Conservation (phyloP, 2,329 filamentous ascomycete species). For the Arthrobotrys iridis region DNA sequence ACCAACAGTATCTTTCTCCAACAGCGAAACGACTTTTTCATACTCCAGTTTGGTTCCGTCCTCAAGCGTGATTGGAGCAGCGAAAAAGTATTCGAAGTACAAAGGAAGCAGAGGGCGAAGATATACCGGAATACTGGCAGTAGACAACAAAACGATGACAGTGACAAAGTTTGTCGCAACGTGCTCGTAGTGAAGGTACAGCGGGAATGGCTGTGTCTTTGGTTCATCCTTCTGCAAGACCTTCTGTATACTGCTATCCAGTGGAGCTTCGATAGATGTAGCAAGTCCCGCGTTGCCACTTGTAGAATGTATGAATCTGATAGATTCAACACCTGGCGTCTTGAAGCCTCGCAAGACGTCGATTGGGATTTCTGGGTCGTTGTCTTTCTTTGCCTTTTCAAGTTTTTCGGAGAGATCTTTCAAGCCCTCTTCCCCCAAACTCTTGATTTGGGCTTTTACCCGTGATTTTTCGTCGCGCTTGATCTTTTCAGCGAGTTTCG, state of each 20-base stretch:
- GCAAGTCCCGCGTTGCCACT: conserved; percentile 39
- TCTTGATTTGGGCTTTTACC: conserved; percentile 79
- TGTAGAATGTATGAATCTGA: conserved; percentile 81
- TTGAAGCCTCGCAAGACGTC: conserved; percentile 82
- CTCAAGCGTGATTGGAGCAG: conserved; percentile 77
- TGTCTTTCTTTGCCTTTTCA: conserved; percentile 84
- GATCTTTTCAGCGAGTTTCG: conserved; percentile 78
- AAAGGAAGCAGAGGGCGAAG: conserved; percentile 84
- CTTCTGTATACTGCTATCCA: conserved; percentile 74
- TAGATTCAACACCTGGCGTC: conserved; percentile 86
- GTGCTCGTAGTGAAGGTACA: conserved; percentile 97
- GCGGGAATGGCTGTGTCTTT: conserved; percentile 67
- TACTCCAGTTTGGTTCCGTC: conserved; percentile 82
- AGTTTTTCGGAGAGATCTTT: conserved; percentile 78
- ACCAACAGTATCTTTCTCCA: conserved; percentile 89
- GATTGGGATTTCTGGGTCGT: conserved; percentile 84
- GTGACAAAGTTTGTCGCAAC: conserved; percentile 93
- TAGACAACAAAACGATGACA: conserved; percentile 81
- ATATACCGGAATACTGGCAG: conserved; percentile 78
- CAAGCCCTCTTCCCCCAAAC: conserved; percentile 83
- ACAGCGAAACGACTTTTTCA: conserved; percentile 87
- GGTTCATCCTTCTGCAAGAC: conserved; percentile 75
- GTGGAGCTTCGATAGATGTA: conserved; percentile 1
- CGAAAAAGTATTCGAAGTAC: conserved; percentile 94
- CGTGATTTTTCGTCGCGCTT: conserved; percentile 82